These are phyloP conservation scores for Triticum dicoccoides DNA, from an alignment of 176 grass and related monocot species.

Conservation along the genomic window DNA sequence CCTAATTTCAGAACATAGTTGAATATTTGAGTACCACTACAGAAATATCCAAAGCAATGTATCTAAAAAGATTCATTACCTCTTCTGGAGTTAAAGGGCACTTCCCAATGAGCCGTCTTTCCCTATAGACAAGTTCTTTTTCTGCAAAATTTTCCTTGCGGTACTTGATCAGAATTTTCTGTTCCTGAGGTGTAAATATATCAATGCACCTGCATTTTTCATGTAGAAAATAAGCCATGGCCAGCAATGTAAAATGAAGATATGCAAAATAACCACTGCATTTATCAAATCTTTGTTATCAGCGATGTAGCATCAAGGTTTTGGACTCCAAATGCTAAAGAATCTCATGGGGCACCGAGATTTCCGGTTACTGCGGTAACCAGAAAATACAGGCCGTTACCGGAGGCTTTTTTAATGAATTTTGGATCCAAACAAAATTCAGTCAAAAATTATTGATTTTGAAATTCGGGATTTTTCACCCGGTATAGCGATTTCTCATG, in stretches of 20 bases:
- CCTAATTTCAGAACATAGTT: neutral
- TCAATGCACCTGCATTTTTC: constrained; percentile 73
- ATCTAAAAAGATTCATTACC: constrained; percentile 34
- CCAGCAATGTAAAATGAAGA: constrained; percentile 4
- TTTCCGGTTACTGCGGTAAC: too few species aligned
- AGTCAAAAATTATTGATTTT: too few species aligned
- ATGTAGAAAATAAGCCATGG: neutral
- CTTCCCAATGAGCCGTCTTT: constrained; percentile 77
- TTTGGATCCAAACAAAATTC: too few species aligned
- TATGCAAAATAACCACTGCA: neutral
- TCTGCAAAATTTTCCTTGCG: constrained; percentile 72
- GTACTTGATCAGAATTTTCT: constrained; percentile 82
- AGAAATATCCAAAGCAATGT: constrained; percentile 1
- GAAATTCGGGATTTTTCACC: too few species aligned
- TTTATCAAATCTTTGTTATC: neutral
- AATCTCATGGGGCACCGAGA: too few species aligned
- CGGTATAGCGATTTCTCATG: too few species aligned
- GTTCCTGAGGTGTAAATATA: constrained; percentile 76
- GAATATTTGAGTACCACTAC: neutral
- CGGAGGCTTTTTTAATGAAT: too few species aligned
- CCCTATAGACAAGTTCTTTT: constrained; percentile 65
- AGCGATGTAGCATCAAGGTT: neutral
- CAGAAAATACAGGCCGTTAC: too few species aligned
- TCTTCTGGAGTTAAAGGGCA: constrained; percentile 98
- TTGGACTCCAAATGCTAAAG: too few species aligned